Evolutionary conservation across 176 grass and related monocot genomes (phyloP).

Genomic region (Melocanna baccifera): DNA sequence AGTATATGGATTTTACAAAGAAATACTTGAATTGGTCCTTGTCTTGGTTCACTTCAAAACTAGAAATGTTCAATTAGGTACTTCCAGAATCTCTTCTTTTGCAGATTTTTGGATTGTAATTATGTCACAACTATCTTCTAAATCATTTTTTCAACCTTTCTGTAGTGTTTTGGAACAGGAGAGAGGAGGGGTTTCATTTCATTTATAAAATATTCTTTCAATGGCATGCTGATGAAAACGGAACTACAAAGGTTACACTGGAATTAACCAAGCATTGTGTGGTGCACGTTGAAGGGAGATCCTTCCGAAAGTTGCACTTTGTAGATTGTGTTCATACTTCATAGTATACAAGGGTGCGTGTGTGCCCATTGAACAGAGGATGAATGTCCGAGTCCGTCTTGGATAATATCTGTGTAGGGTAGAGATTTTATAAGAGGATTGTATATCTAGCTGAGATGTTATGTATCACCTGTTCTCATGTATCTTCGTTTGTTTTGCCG

Average conservation of each 20-base stretch:
- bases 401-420: slow-evolving; percentile 20
- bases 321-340: slow-evolving; percentile 36
- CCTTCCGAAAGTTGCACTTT: slow-evolving; percentile 6
- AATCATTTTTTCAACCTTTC: slow-evolving; percentile 5
- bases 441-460: slow-evolving; percentile 28
- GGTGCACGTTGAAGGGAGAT: not conserved
- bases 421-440: slow-evolving; percentile 27
- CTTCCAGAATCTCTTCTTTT: not conserved
- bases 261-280: not conserved
- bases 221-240: slow-evolving; percentile 6
- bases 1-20: not conserved
- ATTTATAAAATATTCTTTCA: slow-evolving; percentile 28
- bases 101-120: not conserved
- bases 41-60: not conserved
- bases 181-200: slow-evolving; percentile 23
- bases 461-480: slow-evolving; percentile 5
- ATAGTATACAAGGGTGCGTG: slow-evolving; percentile 25
- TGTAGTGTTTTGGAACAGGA: slow-evolving; percentile 25
- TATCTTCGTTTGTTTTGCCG: not conserved
- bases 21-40: slow-evolving; percentile 2
- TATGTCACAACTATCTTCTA: not conserved
- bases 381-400: slow-evolving; percentile 30
- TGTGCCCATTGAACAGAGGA: slow-evolving; percentile 32
- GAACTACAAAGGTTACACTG: slow-evolving; percentile 11
- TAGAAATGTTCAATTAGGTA: not conserved